phyloP scores from a whole-genome alignment of 164 flowering plant genomes.

The Dillenia turbinata region DNA sequence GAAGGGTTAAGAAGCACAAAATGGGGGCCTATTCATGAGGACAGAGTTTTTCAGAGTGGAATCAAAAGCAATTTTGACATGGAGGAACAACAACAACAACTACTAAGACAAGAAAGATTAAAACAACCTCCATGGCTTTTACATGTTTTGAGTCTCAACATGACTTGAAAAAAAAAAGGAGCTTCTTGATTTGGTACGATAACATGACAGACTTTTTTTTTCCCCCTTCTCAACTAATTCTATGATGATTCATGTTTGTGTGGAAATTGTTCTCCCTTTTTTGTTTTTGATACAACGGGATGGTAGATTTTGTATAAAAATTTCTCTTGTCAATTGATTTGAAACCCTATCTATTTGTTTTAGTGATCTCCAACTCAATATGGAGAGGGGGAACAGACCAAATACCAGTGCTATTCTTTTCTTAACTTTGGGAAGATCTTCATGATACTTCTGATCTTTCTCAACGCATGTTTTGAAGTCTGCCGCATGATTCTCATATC shows the following conservation, averaged over 20 bases:
- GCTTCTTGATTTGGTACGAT: no score
- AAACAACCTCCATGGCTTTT: slow-evolving; percentile 64
- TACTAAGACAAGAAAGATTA: slow-evolving; percentile 36
- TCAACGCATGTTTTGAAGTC: no score
- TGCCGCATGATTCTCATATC: no score
- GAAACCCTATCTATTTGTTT: not conserved
- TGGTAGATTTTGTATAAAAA: slow-evolving; percentile 16
- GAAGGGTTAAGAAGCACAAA: slow-evolving; percentile 15
- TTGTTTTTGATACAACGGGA: slow-evolving; percentile 9
- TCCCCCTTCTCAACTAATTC: slow-evolving; percentile 15
- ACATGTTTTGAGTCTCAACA: slow-evolving; percentile 59
- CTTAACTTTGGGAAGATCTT: no score
- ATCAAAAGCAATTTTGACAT: slow-evolving; percentile 22
- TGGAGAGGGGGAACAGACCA: no score
- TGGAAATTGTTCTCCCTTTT: slow-evolving; percentile 2
- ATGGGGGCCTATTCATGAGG: slow-evolving; percentile 22
- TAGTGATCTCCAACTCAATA: no score
- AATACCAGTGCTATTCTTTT: no score
- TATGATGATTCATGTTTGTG: slow-evolving; percentile 11
- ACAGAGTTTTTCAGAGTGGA: slow-evolving; percentile 21
- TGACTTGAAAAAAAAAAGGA: slow-evolving; percentile 20
- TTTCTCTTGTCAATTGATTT: slow-evolving; percentile 2
- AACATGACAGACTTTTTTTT: no score
- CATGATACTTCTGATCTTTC: no score
- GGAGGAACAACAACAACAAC: slow-evolving; percentile 22